Evolutionary conservation across 2,329 filamentous ascomycete species (phyloP), one percentile per base, ranked within the genome.

Genomic region (Apiospora kogelbergensis): DNA sequence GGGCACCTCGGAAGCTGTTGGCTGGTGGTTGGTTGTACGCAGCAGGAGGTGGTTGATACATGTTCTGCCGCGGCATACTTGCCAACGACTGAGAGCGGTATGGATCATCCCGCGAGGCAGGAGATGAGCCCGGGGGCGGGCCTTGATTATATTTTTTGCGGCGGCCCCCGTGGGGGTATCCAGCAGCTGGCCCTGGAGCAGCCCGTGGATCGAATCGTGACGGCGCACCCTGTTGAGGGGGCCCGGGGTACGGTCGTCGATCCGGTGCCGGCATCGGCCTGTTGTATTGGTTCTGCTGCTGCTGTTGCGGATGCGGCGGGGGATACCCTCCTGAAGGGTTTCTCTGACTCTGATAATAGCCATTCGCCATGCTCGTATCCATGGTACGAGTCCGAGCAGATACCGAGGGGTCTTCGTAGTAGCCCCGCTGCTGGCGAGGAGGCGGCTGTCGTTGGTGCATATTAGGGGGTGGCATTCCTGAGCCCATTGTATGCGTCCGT

Each of bases 41-140:
- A 75, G 82, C 88, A 15, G 88, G 85, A 20, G 89, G 87, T 65
- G 86, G 87, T 68, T 90, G 87, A 77, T 94, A 93, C 80, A 91
- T 89, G 70, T 89, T 89, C 44, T 92, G 93, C 71, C 94, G 89
- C 67, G 91, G 87, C 72, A 88, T 87, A 71, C 90, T 90, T 45
- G 94, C 95, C 77, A 99, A 90, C 42, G 95, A 98, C 75, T 97
- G 94, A n/a, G 96, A 97, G 70, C 96, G 90, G 81, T 94, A 97
- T 6, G 91, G 86, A 80, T 98, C 95, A 44, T 89, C 90, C 78
- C 96, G 96, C 81, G 97, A 81, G 60, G 94, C 93, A 65, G 93
- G 63, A 65, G 41, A 41, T 11, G 37, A 44, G 24, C 88, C 86
- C 74, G 73, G 70, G 26, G 68, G 70, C 10, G 87, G 86, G 69